A percentile compares a stretch with the other conserved stretches of the same genome.
Conservation (phyloP, 31 red algal species). For the Odonthalia washingtoniensis region DNA sequence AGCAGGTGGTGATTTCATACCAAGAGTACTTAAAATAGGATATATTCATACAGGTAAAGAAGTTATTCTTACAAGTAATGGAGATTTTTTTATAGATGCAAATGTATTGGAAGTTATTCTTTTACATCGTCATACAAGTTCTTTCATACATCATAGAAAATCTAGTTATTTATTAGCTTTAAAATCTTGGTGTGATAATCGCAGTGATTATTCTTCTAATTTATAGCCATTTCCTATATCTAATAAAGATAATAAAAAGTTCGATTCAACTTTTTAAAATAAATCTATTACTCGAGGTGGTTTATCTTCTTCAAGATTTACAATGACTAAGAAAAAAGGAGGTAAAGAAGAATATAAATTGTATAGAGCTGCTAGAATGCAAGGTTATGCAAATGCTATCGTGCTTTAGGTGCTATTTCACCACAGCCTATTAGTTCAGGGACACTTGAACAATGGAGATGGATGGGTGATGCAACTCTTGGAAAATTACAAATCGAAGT, state of each 20-base stretch:
- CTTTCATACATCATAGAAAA: conserved; percentile 82
- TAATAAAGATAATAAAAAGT: conserved; percentile 66
- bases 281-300: no score
- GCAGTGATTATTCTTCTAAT: conserved; percentile 55
- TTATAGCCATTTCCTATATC: conserved; percentile 85
- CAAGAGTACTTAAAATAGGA: conserved; percentile 82
- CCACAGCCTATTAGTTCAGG: not conserved
- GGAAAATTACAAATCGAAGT: no score
- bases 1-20: conserved; percentile 87
- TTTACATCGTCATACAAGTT: conserved; percentile 74
- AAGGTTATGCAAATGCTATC: conserved; percentile 49
- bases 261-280: no score
- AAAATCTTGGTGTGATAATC: conserved; percentile 75
- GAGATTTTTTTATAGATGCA: conserved; percentile 87
- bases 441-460: no score
- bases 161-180: conserved; percentile 83
- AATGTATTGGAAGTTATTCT: conserved; percentile 85
- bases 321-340: no score
- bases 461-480: no score
- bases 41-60: conserved; percentile 84
- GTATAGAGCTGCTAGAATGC: conserved; percentile 36
- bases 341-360: not conserved
- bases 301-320: no score
- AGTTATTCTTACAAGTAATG: conserved; percentile 77
- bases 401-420: conserved; percentile 19